A percentile compares a stretch with the other conserved stretches of the same genome.
phyloP scores from a whole-genome alignment of 768 basidiomycete genomes.

The Cyathus striatus region DNA sequence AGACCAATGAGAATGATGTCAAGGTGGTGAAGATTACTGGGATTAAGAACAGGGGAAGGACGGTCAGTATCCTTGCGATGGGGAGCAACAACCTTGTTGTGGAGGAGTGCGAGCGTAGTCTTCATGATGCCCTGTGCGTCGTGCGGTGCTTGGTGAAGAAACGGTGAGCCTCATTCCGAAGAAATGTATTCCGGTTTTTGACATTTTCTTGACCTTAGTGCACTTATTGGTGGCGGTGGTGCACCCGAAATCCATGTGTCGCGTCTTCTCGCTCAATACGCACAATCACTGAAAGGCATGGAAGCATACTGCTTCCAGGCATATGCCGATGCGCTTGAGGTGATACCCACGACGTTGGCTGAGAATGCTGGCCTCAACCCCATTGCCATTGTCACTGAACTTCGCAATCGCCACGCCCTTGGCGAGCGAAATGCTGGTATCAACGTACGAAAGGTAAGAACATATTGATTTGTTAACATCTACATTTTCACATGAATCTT shows the following conservation, averaged over 20 bases:
- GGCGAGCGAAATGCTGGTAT: conserved; percentile 96
- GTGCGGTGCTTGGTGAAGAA: conserved; percentile 98
- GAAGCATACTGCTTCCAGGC: conserved; percentile 99
- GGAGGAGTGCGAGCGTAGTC: conserved; percentile 94
- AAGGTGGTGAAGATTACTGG: conserved; percentile 95
- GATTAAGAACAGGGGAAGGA: conserved; percentile 90
- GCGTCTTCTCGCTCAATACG: conserved; percentile 81
- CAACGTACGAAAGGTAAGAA: conserved; percentile 89
- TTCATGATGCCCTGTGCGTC: conserved; percentile 98
- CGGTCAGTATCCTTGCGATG: conserved; percentile 93
- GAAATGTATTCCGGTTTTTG: neutral
- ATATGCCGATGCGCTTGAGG: conserved; percentile 95
- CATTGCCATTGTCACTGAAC: conserved; percentile 95
- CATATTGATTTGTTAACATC: neutral
- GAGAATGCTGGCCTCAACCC: conserved; percentile 99
- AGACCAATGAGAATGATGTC: conserved; percentile 72
- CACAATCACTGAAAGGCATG: conserved; percentile 94
- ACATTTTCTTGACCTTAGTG: conserved; percentile 31
- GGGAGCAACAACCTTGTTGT: conserved; percentile 90
- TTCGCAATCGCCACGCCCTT: conserved; percentile 93
- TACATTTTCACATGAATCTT: neutral
- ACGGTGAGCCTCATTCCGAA: conserved; percentile 47
- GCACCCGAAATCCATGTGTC: conserved; percentile 98
- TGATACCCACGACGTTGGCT: conserved; percentile 95
- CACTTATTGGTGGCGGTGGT: conserved; percentile 93